phyloP scores from a whole-genome alignment of 2,329 filamentous ascomycete species.

The Lojkania enalia region DNA sequence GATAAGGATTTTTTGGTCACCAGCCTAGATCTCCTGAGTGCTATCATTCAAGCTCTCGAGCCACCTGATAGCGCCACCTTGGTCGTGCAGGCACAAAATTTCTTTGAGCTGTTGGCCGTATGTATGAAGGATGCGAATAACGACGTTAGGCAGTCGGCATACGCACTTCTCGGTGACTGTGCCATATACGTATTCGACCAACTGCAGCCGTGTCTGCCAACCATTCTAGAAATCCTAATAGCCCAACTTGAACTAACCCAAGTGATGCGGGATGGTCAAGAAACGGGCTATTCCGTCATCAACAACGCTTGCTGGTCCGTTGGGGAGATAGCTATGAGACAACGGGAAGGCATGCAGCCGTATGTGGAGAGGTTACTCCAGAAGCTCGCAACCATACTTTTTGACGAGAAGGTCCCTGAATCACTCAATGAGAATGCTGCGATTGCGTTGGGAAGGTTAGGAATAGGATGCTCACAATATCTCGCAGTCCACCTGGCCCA shows the following conservation, averaged over 20 bases:
- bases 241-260: constrained; percentile 75
- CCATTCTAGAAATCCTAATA: constrained; percentile 79
- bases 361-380: constrained; percentile 78
- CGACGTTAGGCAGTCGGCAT: constrained; percentile 94
- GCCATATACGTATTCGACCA: constrained; percentile 89
- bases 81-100: constrained; percentile 73
- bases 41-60: constrained; percentile 88
- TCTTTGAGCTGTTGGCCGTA: constrained; percentile 87
- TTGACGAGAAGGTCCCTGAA: constrained; percentile 80
- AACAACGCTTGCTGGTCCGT: constrained; percentile 99
- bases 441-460: constrained; percentile 86
- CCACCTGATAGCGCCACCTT: constrained; percentile 73
- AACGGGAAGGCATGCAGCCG: constrained; percentile 71
- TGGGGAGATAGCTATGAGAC: constrained; percentile 86
- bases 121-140: constrained; percentile 92
- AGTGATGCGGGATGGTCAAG: constrained; percentile 76
- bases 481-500: constrained; percentile 77
- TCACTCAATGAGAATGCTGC: constrained; percentile 93
- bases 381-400: constrained; percentile 78
- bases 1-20: constrained; percentile 98
- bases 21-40: constrained; percentile 88
- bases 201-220: constrained; percentile 72
- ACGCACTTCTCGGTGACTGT: constrained; percentile 91
- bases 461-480: constrained; percentile 73
- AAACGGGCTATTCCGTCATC: constrained; percentile 85